Evolutionary conservation across 305 asterid genomes (phyloP), one percentile per base, ranked within the genome.

Genomic region (Rubia balearica): DNA sequence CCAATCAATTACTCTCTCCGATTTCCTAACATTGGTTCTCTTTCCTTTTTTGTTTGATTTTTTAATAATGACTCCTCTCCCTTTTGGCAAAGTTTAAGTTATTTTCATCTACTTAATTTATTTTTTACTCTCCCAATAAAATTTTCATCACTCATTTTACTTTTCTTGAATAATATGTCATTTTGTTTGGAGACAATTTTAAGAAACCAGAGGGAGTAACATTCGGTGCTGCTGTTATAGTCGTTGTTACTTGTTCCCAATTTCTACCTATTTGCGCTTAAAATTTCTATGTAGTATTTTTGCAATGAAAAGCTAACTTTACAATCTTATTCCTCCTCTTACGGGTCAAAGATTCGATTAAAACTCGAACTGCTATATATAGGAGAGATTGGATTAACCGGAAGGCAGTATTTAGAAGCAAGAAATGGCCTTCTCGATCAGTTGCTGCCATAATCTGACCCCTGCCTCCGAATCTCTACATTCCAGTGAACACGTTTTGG

Each of bases 391-490:
- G 17, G 12, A 6, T 46, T 46, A 45, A 14, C 51, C 51, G 51
- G 51, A 45, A 46, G 53, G 53, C 53, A 46, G n/a, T 46, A 46
- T 46, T 13, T 46, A 3, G 53, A n/a, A n/a, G 21, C 60, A 6
- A 63, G 48, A 60, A 8, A 84, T 87, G 89, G 84, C 75, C 45
- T 61, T 79, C 67, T 78, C 83, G 64, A 77, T 78, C 33, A 75
- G 71, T 72, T 83, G 92, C 74, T 74, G 79, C 83, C 84, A 83
- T 78, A 85, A 80, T 69, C 61, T 42, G n/a, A 53, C 73, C 27
- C 80, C 83, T 9, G 5, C 79, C n/a, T 51, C 63, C 16, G 16
- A 67, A 49, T 17, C 63, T 33, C 8, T 51, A 8, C 60, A 6
- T 12, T 46, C 71, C 16, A 27, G 33, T 13, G 9, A 7, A 46